Conservation (phyloP, 2,329 filamentous ascomycete species). For the Myriosclerotinia curreyana region DNA sequence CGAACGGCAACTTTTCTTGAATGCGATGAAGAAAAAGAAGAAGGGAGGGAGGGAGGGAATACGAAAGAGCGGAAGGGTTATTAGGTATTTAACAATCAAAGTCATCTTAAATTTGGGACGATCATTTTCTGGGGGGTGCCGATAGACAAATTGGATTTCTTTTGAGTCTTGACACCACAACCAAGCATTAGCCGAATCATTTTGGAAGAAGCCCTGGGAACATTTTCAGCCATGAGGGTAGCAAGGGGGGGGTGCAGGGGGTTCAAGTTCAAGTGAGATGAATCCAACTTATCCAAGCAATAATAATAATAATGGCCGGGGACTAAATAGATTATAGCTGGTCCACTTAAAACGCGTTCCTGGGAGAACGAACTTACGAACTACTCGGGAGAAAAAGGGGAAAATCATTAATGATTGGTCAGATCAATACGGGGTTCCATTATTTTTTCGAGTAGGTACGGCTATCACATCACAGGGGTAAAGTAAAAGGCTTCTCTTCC, state of each 20-base stretch:
- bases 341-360: conserved; percentile 34
- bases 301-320: no score
- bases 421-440: neutral
- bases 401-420: conserved; percentile 24
- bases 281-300: conserved; percentile 30
- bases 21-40: conserved; percentile 28
- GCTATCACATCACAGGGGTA: no score
- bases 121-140: conserved; percentile 11
- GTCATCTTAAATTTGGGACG: conserved; percentile 21
- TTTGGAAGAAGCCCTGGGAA: conserved; percentile 21
- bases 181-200: conserved; percentile 19
- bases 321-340: no score
- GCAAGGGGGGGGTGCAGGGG: no score
- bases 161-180: no score
- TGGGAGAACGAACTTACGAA: no score
- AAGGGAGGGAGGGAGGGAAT: conserved; percentile 10
- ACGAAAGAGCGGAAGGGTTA: conserved; percentile 20
- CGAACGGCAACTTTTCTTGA: conserved; percentile 32
- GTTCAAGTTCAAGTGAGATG: conserved; percentile 34
- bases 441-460: no score
- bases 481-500: neutral
- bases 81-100: conserved; percentile 17
- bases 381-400: neutral
- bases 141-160: conserved; percentile 2
- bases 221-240: conserved; percentile 20